Base-by-base conservation (phyloP, 352 stramenopile species). In the Phytophthora crassamura region DNA sequence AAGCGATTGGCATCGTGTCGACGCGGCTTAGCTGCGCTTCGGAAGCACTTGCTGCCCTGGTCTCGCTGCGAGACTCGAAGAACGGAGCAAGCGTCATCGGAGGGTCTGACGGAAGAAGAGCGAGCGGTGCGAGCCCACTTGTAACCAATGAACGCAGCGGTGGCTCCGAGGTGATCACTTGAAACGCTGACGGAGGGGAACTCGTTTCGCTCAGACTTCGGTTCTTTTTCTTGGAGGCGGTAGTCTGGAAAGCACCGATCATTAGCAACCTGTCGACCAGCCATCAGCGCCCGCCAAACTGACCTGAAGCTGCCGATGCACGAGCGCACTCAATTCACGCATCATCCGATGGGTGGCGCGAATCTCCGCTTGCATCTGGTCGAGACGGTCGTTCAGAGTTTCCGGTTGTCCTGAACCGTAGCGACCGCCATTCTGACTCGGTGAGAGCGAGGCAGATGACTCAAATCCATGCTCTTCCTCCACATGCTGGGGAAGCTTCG, bases 341-440 rank as follows among this genome's bases (percentile, higher is more conserved):
- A 73, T 65, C 59, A 73, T 59, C 38, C 28, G 33, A 38, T 69
- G 65, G 5, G 60, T 65, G 18, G 41, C 38, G 5, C 34, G 65
- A 16, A 73, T 69, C 30, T 73, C 65, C 48, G 40, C 41, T 38
- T 73, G 65, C 59, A 73, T 69, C 28, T 70, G 40, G 10, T 74
- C 60, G 11, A 70, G 38, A 14, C 60, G 60, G 2, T 62, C 41
- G 18, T 74, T 28, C 20, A 71, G 50, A 20, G 7, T 34, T 16
- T 7, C 25, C 8, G 49, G 16, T 32, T 63, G 46, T 7, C 10
- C 4, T 45, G 38, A 36, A 35, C n/a, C 22, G 10, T 25, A 15
- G n/a, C 14, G 20, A 7, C 57, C 49, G 14, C 53, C 47, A 39
- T 36, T 66, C 42, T 62, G 51, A 54, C 14, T 50, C 22, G 12